phyloP scores from a whole-genome alignment of 2,329 filamentous ascomycete genomes.

The Paecilomyces niveus region DNA sequence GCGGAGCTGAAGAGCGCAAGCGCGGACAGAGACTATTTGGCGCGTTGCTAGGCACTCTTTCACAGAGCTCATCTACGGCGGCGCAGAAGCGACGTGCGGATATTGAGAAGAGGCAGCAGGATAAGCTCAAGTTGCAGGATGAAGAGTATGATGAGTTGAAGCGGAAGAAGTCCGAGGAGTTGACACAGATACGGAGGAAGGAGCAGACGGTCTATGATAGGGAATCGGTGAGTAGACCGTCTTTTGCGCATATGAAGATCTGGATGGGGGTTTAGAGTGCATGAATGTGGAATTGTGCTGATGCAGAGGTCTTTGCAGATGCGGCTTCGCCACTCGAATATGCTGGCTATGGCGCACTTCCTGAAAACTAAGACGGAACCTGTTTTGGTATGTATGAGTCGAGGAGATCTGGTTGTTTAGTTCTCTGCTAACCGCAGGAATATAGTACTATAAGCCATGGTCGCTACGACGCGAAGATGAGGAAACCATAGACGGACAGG shows the following conservation, averaged over 20 bases:
- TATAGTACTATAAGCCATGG: conserved; percentile 80
- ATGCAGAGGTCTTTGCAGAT: conserved; percentile 48
- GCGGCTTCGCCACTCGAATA: conserved; percentile 64
- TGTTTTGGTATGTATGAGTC: conserved; percentile 55
- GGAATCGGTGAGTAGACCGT: conserved; percentile 55
- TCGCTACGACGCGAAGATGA: conserved; percentile 64
- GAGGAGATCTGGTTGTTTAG: conserved; percentile 1
- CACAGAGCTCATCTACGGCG: conserved; percentile 59
- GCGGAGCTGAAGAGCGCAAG: conserved; percentile 66
- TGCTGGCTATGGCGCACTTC: conserved; percentile 65
- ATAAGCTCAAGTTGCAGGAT: conserved; percentile 69
- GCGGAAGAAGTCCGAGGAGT: conserved; percentile 57
- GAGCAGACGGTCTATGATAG: conserved; percentile 72
- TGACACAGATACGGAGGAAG: conserved; percentile 53
- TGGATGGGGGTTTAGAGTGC: too few species aligned
- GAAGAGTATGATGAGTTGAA: conserved; percentile 63
- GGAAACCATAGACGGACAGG: conserved; percentile 62
- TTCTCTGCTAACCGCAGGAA: background rate
- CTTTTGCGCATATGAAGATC: background rate
- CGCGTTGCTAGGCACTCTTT: conserved; percentile 68
- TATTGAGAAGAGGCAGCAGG: conserved; percentile 75
- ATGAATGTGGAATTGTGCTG: conserved; percentile 11
- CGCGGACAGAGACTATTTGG: conserved; percentile 82
- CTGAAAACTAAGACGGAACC: conserved; percentile 67
- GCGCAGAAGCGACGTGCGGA: conserved; percentile 65